phyloP scores from a whole-genome alignment of 805 yeast species.

The Candida odintsovae region DNA sequence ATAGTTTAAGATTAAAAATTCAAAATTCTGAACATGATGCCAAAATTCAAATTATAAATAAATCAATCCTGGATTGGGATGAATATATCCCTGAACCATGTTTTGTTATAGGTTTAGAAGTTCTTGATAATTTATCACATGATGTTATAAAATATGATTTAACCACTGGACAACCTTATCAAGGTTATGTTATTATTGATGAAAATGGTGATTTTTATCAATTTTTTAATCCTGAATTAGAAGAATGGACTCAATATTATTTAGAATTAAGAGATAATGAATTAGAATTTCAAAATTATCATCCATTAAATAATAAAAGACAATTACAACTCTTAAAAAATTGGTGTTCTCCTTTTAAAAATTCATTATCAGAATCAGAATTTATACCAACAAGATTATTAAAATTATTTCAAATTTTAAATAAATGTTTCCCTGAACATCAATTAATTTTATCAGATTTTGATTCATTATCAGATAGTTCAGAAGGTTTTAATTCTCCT shows the following conservation, averaged over 20 bases:
- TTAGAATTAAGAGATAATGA: constrained; percentile 35
- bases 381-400: constrained; percentile 75
- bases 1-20: constrained; percentile 8
- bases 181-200: constrained; percentile 73
- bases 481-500: constrained; percentile 62
- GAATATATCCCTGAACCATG: constrained; percentile 56
- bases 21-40: constrained; percentile 39
- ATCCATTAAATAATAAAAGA: constrained; percentile 55
- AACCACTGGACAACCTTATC: constrained; percentile 58
- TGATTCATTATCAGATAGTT: constrained; percentile 34
- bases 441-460: constrained; percentile 72
- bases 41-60: constrained; percentile 61
- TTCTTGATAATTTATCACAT: constrained; percentile 79
- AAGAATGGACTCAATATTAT: constrained; percentile 48
- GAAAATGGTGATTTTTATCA: constrained; percentile 71
- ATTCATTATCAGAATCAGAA: constrained; percentile 60
- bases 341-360: constrained; percentile 57
- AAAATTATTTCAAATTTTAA: constrained; percentile 58
- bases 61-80: constrained; percentile 74
- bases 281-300: constrained; percentile 28
- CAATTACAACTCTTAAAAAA: constrained; percentile 37
- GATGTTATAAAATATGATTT: constrained; percentile 75
- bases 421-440: constrained; percentile 68
- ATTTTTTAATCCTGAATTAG: constrained; percentile 58
- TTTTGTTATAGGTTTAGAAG: constrained; percentile 74